Base-by-base conservation (phyloP, 192 early-diverging fungal species). In the Podila verticillata region DNA sequence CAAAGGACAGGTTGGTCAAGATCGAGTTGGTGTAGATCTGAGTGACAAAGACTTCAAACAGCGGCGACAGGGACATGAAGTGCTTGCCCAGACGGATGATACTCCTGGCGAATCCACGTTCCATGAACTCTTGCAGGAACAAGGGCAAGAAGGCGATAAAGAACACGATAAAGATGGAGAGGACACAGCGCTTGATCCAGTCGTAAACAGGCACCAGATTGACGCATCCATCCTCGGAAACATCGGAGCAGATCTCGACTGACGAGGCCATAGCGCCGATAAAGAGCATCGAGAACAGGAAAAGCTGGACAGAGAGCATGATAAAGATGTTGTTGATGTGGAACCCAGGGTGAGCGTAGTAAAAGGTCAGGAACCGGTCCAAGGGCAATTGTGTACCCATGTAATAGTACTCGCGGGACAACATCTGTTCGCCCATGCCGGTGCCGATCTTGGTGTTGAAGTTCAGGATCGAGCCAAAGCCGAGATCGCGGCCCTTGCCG, bases 391-490 rank as follows among this genome's bases (percentile, higher is more conserved):
- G 93, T 26, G 93, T 91, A 39, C 95, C 95, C 59, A 96, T 85
- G 75, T 94, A 94, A 83, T 96, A 95, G 83, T 96, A 94, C 75
- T 96, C 95, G 70, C 95, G 90, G n/a, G 95, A 96, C 49, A 96
- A 77, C 90, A 96, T 94, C 84, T 96, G 95, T 83, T 96, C 95
- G 56, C 93, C 93, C 95, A 96, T 96, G 67, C 95, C 95, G 9
- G 93, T 93, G 57, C 94, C 93, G 58, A 96, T 95, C 83, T 96
- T 96, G 60, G 95, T 93, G 68, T 93, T 93, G 70, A 95, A 96
- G 81, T 93, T 93, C 74, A 96, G 91, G 64, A 94, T 92, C 8
- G 95, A 96, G 61, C 91, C 92, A 86, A 96, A 94, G 9, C 94
- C 93, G 56, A 96, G 87, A 83, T 96, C 95, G 75, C 93, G 92